Evolutionary conservation across 768 basidiomycete genomes (phyloP), one percentile per base, ranked within the genome.

Genomic region (Suillus subaureus): DNA sequence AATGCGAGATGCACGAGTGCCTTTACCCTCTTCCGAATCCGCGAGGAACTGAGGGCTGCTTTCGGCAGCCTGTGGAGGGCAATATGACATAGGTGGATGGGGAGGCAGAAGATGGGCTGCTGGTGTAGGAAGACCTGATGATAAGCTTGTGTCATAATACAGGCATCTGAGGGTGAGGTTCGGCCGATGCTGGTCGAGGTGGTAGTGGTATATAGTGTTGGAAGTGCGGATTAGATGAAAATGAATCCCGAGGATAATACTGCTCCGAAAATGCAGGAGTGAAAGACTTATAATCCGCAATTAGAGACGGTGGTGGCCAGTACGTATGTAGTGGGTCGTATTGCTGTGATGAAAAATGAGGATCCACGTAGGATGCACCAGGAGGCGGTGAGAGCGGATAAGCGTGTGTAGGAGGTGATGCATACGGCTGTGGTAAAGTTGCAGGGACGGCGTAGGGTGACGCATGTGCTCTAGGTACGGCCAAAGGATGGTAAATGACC

Each of bases 401-500:
- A 42, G 68, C 66, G 33, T 72, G 61, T 4, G 66, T 67, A 49
- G 67, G 47, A 26, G 70, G 64, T 42, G 61, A 56, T 51, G 62
- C 28, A 69, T 70, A 69, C 23, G 72, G 67, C 64, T 74, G 70
- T 61, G 67, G 62, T 35, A 70, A 52, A 23, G 63, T 23, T 42
- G 39, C 58, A 42, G 39, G 58, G 58, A 64, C 62, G 63, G 61
- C 49, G 33, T 31, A 40, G 16, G 77, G 76, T 3, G 80, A 78
- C 18, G 74, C 77, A 28, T 70, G 65, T 2, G 77, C 64, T 61
- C 76, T 72, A 54, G 88, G 85, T 11, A 87, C 70, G 7, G 88
- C 86, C n/a, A 79, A 74, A 2, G 90, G 88, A 73, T 93, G 90
- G 28, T 87, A 80, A 26, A 92, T 81, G 28, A 80, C 81, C 0